These are phyloP conservation scores for Chionographis japonica DNA, from an alignment of 106 monocot species.

Conservation along the genomic window DNA sequence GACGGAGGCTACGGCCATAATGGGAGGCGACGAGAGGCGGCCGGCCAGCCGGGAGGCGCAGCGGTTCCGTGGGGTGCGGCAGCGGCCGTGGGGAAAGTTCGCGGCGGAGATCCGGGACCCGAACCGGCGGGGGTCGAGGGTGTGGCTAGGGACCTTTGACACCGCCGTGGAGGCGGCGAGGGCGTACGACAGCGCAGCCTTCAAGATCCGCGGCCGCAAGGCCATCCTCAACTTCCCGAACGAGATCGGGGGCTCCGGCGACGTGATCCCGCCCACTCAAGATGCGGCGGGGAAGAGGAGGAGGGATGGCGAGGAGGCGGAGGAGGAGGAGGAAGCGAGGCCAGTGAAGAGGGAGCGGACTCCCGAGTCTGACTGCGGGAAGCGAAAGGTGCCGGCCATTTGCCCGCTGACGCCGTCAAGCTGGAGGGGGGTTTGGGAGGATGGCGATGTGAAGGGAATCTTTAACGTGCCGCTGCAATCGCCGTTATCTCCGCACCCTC, in stretches of 20 bases:
- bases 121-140: conserved; percentile 28
- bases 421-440: conserved; percentile 18
- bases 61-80: conserved; percentile 65
- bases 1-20: no score
- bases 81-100: conserved; percentile 81
- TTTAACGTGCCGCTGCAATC: conserved; percentile 37
- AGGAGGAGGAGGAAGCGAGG: no score
- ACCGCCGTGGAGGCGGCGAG: conserved; percentile 60
- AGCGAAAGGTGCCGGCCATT: not conserved
- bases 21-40: no score
- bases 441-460: conserved; percentile 14
- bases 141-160: conserved; percentile 56
- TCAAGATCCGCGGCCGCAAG: conserved; percentile 54
- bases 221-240: conserved; percentile 71
- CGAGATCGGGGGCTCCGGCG: conserved; percentile 18
- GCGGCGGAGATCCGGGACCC: conserved; percentile 59
- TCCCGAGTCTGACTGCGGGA: conserved; percentile 5
- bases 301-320: not conserved
- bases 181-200: conserved; percentile 59
- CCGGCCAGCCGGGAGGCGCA: not conserved
- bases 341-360: conserved; percentile 11
- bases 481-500: conserved; percentile 41
- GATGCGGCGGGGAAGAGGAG: not conserved
- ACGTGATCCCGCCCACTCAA: not conserved
- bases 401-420: conserved; percentile 30